phyloP scores from a whole-genome alignment of 1,139 yeast species.

The Saccharomycopsis hybrid region DNA sequence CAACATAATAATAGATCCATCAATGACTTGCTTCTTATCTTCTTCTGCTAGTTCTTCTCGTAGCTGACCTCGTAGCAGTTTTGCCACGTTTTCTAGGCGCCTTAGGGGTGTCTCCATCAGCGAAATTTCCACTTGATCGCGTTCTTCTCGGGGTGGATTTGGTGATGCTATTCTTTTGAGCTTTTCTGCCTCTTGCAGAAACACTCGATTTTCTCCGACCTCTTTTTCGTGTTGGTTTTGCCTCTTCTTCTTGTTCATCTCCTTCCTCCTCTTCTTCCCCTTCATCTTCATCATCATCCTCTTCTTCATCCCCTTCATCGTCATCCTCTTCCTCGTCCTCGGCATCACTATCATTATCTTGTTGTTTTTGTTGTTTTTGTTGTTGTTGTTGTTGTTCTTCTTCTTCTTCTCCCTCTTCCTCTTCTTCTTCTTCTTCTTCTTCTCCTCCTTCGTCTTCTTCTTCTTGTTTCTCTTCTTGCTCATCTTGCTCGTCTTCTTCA shows the following conservation, averaged over 20 bases:
- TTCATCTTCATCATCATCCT: neutral
- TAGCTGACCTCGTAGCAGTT: neutral
- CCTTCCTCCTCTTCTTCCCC: neutral
- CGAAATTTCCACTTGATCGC: constrained; percentile 7
- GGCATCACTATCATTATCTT: neutral
- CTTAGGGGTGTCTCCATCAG: neutral
- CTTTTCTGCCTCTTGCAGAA: constrained; percentile 3
- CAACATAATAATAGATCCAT: no score
- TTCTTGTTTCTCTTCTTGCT: constrained; percentile 1
- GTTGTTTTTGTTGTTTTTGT: constrained; percentile 1
- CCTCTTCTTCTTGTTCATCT: neutral
- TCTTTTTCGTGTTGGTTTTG: neutral
- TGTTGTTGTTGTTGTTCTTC: constrained; percentile 1
- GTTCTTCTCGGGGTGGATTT: constrained; percentile 13
- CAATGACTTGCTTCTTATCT: no score
- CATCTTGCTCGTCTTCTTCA: neutral
- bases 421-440: constrained; percentile 2
- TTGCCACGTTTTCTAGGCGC: neutral
- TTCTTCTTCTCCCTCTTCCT: constrained; percentile 1
- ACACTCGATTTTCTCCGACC: constrained; percentile 4
- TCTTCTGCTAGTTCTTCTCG: constrained; percentile 8
- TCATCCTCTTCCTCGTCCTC: neutral
- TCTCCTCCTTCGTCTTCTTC: constrained; percentile 1
- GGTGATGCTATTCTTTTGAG: neutral
- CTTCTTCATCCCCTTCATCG: constrained; percentile 5